A percentile compares a stretch with the other conserved stretches of the same genome.
Evolutionary conservation across 805 yeast species (phyloP).

Genomic region (Wickerhamiella qilinensis): DNA sequence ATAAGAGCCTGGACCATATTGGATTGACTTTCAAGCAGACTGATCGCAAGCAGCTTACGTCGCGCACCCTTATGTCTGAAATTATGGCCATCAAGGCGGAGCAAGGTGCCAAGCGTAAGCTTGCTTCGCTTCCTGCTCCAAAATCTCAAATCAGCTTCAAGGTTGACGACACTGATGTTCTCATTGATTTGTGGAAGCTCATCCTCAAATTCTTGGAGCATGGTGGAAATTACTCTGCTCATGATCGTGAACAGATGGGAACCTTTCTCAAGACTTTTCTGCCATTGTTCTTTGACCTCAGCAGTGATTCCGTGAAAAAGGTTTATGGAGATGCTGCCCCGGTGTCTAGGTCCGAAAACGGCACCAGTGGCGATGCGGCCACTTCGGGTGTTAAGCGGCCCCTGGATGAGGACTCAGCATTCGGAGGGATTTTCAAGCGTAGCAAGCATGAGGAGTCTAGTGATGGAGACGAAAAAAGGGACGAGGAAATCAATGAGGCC

Average conservation of each 20-base stretch:
- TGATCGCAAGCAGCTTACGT: constrained; percentile 80
- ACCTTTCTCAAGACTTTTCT: constrained; percentile 57
- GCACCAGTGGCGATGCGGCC: constrained; percentile 1
- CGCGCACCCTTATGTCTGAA: constrained; percentile 80
- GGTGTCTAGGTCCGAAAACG: neutral
- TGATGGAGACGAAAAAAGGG: constrained; percentile 2
- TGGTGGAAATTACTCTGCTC: constrained; percentile 57
- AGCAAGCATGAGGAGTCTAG: constrained; percentile 9
- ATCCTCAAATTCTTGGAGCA: constrained; percentile 50
- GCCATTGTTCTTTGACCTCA: constrained; percentile 44
- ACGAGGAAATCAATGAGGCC: constrained; percentile 2
- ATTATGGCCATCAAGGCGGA: constrained; percentile 85
- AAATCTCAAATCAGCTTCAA: constrained; percentile 51
- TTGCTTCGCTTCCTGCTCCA: constrained; percentile 79
- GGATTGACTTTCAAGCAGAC: constrained; percentile 95
- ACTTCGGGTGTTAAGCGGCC: constrained; percentile 8
- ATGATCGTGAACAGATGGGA: constrained; percentile 63
- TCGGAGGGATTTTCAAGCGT: constrained; percentile 35
- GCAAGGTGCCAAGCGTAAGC: constrained; percentile 70
- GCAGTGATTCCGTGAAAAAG: constrained; percentile 16
- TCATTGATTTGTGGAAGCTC: constrained; percentile 58
- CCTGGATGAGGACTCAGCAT: constrained; percentile 27
- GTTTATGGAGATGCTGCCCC: constrained; percentile 6
- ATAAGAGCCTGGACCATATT: constrained; percentile 84
- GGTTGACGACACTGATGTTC: constrained; percentile 48